Evolutionary conservation across 441 rosid genomes (phyloP), one percentile per base, ranked within the genome.

Genomic region (Euphorbia celastroides): DNA sequence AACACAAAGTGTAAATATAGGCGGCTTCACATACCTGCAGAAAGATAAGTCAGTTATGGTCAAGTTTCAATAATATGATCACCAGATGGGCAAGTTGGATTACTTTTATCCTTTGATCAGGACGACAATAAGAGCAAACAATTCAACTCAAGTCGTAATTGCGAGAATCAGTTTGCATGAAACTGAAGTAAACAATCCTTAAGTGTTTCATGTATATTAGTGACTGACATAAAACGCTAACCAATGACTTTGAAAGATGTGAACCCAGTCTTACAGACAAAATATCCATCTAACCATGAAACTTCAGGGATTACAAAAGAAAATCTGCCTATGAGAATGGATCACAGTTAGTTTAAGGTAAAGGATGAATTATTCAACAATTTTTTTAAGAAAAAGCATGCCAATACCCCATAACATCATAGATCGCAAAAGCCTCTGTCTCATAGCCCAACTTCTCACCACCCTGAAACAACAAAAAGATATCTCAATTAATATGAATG

Each of bases 1-100:
- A 41, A 89, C 92, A 70, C 97, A 93, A 0, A 93, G 89, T 61
- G 99, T 93, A 75, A 85, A 89, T 73, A 93, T 88, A 28, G 96
- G 97, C 36, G 93, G 83, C 72, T 83, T 83, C 38, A 86, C 86
- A 82, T 81, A 82, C 72, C 99, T 91, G 85, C 67, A 74, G 58
- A 23, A n/a, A 41, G 56, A 52, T 34, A 74, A 14, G 17, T 60
- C 54, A 55, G 26, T 58, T 26, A 73, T 51, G 34, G 44, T 61
- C 25, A 63, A 57, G 59, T 36, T 60, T 67, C 41, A n/a, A 59
- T 34, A 20, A 16, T n/a, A 54, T 28, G 66, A 58, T 34, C 36
- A 67, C 56, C 41, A 44, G 17, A 64, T 19, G 5, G 20, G 28
- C 4, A 9, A 26, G 36, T 38, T 32, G 52, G 28, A 25, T 7